Evolutionary conservation across 495 filamentous ascomycete species (phyloP), one percentile per base, ranked within the genome.

Genomic region (Penicillium steckii): DNA sequence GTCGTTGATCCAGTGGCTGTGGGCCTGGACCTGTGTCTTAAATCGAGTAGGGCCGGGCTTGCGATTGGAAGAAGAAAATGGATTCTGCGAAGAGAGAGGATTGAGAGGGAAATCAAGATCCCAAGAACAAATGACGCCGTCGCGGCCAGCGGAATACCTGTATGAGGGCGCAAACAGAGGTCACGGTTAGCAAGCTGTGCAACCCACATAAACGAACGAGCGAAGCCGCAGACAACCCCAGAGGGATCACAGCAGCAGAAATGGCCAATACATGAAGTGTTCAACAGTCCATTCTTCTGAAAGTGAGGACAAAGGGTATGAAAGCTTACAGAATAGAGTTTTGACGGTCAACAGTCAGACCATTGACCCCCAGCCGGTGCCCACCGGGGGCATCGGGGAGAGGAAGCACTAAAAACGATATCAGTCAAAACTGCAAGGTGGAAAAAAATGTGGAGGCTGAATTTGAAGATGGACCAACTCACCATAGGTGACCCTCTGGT

Each of bases 1-100:
- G 61, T 97, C 93, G 65, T 97, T 97, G 67, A 98, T 88, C 94
- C 94, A 97, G 69, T 97, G 93, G 23, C 92, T 97, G 67, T 98
- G 94, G 10, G 94, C 95, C 62, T 97, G 91, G n/a, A 92, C 89
- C 69, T 96, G 91, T 42, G 86, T 81, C 50, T 90, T 85, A 68
- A 93, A 93, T n/a, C 79, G 80, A 27, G 91, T 90, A 21, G 64
- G 56, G 40, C 49, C 54, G 9, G 70, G 61, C 47, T 64, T 59
- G 45, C 56, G 47, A n/a, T 29, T 55, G 53, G 60, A 53, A 49
- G 64, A 8, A 64, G 74, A 45, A 23, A 50, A 50, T 62, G 65
- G 52, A 65, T 72, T 47, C 62, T 65, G 60, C 25, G 70, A 59
- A 17, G 71, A 61, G 3, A 72, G 71, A 4, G 66, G 59, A 17